Percentiles rank a stretch among this genome's conserved stretches.
These are phyloP conservation scores for Curvularia spicifera DNA, from an alignment of 2,329 filamentous ascomycete genomes.

Conservation along the genomic window DNA sequence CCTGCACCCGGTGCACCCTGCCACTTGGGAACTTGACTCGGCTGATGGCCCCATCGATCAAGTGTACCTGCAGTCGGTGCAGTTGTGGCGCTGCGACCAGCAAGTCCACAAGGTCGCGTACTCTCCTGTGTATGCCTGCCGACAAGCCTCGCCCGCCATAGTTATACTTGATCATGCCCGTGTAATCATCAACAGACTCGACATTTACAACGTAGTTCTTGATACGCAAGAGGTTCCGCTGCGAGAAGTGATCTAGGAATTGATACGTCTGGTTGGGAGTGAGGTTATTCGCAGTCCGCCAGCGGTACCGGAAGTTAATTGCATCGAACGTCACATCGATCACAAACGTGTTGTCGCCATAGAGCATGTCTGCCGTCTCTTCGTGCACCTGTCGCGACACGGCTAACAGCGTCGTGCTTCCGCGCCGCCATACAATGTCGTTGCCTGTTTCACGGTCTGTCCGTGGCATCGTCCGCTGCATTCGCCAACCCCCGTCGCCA, in stretches of 20 bases:
- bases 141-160: slow-evolving; percentile 54
- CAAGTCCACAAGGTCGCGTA: slow-evolving; percentile 51
- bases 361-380: slow-evolving; percentile 55
- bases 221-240: slow-evolving; percentile 51
- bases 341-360: slow-evolving; percentile 55
- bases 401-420: slow-evolving; percentile 50
- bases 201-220: slow-evolving; percentile 54
- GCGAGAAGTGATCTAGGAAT: slow-evolving; percentile 53
- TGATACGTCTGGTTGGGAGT: slow-evolving; percentile 49
- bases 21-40: slow-evolving; percentile 38
- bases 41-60: slow-evolving; percentile 41
- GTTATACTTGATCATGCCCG: slow-evolving; percentile 60
- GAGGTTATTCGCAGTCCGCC: slow-evolving; percentile 52
- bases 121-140: slow-evolving; percentile 51
- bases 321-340: slow-evolving; percentile 53
- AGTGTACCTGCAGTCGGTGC: slow-evolving; percentile 39
- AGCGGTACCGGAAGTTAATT: slow-evolving; percentile 55
- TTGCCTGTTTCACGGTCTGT: slow-evolving; percentile 39
- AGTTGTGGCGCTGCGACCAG: slow-evolving; percentile 37
- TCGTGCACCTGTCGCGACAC: slow-evolving; percentile 53
- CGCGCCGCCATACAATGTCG: slow-evolving; percentile 53
- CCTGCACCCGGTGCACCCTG: slow-evolving; percentile 44
- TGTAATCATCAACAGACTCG: slow-evolving; percentile 58
- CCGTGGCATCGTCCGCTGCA: slow-evolving; percentile 34
- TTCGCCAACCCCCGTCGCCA: slow-evolving; percentile 37